Percentiles rank a stretch among this genome's conserved stretches.
Evolutionary conservation across 2,329 filamentous ascomycete genomes (phyloP).

Genomic region (Penicillium sp.): DNA sequence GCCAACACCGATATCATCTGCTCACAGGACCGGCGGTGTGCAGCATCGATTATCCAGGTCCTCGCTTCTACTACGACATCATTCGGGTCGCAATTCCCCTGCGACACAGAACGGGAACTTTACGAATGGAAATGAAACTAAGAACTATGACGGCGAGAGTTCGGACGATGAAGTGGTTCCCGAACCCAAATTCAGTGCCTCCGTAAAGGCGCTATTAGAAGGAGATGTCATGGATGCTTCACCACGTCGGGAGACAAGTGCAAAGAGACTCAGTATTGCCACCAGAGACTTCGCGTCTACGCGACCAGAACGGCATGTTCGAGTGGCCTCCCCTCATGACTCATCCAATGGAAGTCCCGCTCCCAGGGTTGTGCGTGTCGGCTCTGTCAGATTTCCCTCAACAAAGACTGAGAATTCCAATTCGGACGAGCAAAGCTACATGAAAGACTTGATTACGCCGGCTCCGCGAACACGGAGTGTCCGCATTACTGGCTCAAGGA

Average conservation of each 20-base stretch:
- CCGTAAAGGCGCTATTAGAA: slow-evolving; percentile 78
- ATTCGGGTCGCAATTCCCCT: slow-evolving; percentile 31
- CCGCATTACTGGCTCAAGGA: slow-evolving; percentile 39
- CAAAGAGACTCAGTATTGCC: slow-evolving; percentile 22
- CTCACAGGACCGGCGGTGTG: slow-evolving; percentile 31
- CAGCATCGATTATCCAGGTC: slow-evolving; percentile 36
- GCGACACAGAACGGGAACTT: slow-evolving; percentile 20
- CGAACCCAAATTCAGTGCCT: slow-evolving; percentile 84
- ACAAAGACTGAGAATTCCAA: slow-evolving; percentile 31
- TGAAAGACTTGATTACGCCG: slow-evolving; percentile 44
- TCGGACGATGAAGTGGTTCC: slow-evolving; percentile 85
- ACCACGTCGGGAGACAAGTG: slow-evolving; percentile 36
- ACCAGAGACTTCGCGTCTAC: slow-evolving; percentile 17
- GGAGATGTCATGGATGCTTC: slow-evolving; percentile 53
- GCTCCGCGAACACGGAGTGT: slow-evolving; percentile 43
- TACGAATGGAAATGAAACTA: slow-evolving; percentile 21
- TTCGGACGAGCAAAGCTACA: slow-evolving; percentile 21
- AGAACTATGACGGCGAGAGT: slow-evolving; percentile 63
- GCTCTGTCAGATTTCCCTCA: slow-evolving; percentile 23
- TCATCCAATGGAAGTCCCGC: slow-evolving; percentile 39
- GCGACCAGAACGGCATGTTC: slow-evolving; percentile 31
- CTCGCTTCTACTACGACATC: slow-evolving; percentile 30
- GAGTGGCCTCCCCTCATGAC: slow-evolving; percentile 34
- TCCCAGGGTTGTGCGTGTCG: slow-evolving; percentile 39
- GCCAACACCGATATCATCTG: slow-evolving; percentile 34